Conservation (phyloP, 768 basidiomycete species). For the Rhizopogon salebrosus region DNA sequence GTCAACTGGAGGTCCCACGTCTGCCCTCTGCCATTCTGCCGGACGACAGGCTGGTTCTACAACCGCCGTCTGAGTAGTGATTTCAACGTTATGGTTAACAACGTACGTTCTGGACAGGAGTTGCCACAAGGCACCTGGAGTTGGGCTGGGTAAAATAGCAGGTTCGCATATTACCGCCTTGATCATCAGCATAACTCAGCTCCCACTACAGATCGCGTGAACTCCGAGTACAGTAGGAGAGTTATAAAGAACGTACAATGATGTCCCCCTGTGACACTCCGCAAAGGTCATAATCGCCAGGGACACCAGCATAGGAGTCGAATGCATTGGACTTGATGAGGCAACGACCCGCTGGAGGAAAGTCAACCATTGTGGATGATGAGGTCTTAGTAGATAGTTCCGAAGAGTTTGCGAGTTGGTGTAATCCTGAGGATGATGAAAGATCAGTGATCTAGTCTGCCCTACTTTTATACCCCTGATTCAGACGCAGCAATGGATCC, state of each 20-base stretch:
- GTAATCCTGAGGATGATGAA: not conserved
- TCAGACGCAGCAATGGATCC: not conserved
- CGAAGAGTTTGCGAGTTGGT: not conserved
- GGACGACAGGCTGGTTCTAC: not conserved
- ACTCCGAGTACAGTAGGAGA: not conserved
- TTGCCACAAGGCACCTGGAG: not conserved
- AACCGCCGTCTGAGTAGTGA: not conserved
- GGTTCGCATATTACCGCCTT: not conserved
- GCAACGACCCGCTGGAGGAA: not conserved
- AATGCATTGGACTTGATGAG: not conserved
- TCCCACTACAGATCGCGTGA: not conserved
- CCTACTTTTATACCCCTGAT: not conserved
- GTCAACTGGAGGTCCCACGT: not conserved
- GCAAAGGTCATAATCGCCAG: not conserved
- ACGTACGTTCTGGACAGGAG: not conserved
- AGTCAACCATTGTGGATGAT: not conserved
- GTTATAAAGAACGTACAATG: not conserved
- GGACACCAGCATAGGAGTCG: not conserved
- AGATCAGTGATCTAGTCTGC: not conserved
- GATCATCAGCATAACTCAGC: not conserved
- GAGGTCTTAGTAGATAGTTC: not conserved
- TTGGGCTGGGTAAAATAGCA: not conserved
- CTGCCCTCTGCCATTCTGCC: not conserved
- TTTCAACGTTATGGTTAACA: not conserved
- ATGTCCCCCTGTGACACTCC: not conserved